phyloP scores from a whole-genome alignment of 1,139 yeast species.

The Suhomyces kunorum region DNA sequence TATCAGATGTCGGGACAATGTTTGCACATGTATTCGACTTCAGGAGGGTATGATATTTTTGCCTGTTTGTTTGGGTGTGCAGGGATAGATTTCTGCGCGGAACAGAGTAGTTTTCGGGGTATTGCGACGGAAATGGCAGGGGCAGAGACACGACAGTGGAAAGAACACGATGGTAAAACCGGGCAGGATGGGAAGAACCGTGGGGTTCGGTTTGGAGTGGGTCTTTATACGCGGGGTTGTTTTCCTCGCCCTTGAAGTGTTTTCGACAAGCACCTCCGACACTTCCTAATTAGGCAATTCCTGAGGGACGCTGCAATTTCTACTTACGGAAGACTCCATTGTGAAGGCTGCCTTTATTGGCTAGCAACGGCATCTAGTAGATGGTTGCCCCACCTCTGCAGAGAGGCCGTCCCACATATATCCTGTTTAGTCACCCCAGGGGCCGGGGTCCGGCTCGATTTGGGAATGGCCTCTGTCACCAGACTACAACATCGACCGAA shows the following conservation, averaged over 20 bases:
- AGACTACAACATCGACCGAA: constrained; percentile 1
- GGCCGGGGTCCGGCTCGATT: background rate
- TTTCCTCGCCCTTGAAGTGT: background rate
- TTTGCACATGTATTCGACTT: constrained; percentile 4
- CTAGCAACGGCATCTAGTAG: background rate
- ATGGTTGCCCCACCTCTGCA: constrained; percentile 3
- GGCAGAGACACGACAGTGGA: background rate
- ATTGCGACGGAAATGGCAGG: background rate
- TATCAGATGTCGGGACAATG: background rate
- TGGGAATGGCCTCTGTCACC: background rate
- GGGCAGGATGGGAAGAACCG: background rate
- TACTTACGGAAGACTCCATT: constrained; percentile 7
- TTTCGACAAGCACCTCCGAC: background rate
- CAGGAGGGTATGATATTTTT: constrained; percentile 4
- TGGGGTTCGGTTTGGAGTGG: constrained; percentile 1
- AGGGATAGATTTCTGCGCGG: constrained; percentile 5
- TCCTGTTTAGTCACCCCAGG: background rate
- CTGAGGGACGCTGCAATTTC: constrained; percentile 5
- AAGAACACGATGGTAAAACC: background rate
- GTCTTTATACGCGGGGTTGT: constrained; percentile 2
- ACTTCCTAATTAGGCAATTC: constrained; percentile 14
- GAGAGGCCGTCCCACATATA: background rate
- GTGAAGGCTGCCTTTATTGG: constrained; percentile 1
- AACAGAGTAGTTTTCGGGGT: background rate
- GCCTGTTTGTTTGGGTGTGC: constrained; percentile 3